Base-by-base conservation (phyloP, 2,329 filamentous ascomycete species). In the Arthrinium puccinioides region DNA sequence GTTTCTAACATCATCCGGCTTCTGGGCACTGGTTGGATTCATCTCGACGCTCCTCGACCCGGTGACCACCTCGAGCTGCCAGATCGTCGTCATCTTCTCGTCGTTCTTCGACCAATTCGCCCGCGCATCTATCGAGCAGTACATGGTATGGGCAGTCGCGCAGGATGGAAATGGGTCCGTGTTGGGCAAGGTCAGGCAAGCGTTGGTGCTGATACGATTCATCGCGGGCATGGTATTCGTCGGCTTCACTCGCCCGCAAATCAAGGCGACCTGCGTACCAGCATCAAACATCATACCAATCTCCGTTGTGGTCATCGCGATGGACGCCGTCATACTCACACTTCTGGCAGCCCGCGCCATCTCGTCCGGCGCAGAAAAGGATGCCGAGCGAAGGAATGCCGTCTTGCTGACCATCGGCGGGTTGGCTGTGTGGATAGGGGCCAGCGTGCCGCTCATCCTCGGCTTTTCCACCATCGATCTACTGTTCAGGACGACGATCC, bases 61-160 rank as follows among this genome's bases (percentile, higher is more conserved):
- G 23, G 54, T 53, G 21, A 64, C 66, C 21, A 41, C 57, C 14
- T 54, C 62, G 13, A 58, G 62, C 10, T 80, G 76, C 50, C 72
- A 76, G 51, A 53, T 72, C 37, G 62, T 66, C 38, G 60, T 76
- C 30, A 60, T 67, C 23, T 69, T 79, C 46, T 66, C 69, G 32
- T 64, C 72, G 8, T 47, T 67, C 18, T 76, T 79, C 53, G 76
- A 80, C 45, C 75, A 80, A 51, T 50, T 78, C 18, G 69, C 69
- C 14, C 66, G 76, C 34, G 56, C 72, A 34, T 62, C 69, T 24
- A 53, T 76, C 38, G 66, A 76, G 46, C 74, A 78, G 50, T 72
- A 69, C 39, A 51, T 78, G 5, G 45, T 74, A 29, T 77, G 72
- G 70, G 62, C 61, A 5, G 59, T 71, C 40, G 67, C 63, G 46